Base-by-base conservation (phyloP, 2,329 filamentous ascomycete genomes). In the Aspergillus neoniger region DNA sequence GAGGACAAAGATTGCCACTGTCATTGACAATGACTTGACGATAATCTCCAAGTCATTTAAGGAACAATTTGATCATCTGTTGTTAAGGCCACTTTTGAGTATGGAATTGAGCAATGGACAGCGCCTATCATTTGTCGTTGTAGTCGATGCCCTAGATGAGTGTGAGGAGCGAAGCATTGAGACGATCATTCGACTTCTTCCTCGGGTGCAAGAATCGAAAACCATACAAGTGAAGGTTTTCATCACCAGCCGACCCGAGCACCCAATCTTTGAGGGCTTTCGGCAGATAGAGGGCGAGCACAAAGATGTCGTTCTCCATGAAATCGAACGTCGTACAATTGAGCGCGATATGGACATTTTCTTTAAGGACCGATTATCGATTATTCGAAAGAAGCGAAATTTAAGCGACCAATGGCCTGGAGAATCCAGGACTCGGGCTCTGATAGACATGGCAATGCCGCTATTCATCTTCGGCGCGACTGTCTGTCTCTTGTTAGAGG, bases 71-170 rank as follows among this genome's bases (percentile, higher is more conserved):
- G 44, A 69, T 1, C 59, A 70, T 30, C 64, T 75, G 1, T 17
- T 74, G 15, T 57, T 67, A 14, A 54, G 63, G 19, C 72, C 69
- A 9, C 53, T 74, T 6, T 17, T 57, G 2, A 23, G 23, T 3
- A 5, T 61, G 14, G n/a, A 62, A 2, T 55, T n/a, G 30, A 30
- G 19, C 39, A 14, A 28, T 32, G 36, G 15, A 50, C 12, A 47
- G 17, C 19, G 21, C 8, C 3, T 44, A 39, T 30, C 25, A 23
- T 25, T 59, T 4, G 38, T 66, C 2, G 57, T 69, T 12, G 68
- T 74, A 21, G 64, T 69, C n/a, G 69, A 70, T 62, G 63, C 66
- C 0, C 30, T 71, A n/a, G 69, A 75, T 63, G 67, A 73, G 57
- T 69, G 63, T 49, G 28, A 30, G 10, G 28, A 62, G 67, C n/a